Base-by-base conservation (phyloP, 768 basidiomycete genomes). In the Psilocybe cubensis region DNA sequence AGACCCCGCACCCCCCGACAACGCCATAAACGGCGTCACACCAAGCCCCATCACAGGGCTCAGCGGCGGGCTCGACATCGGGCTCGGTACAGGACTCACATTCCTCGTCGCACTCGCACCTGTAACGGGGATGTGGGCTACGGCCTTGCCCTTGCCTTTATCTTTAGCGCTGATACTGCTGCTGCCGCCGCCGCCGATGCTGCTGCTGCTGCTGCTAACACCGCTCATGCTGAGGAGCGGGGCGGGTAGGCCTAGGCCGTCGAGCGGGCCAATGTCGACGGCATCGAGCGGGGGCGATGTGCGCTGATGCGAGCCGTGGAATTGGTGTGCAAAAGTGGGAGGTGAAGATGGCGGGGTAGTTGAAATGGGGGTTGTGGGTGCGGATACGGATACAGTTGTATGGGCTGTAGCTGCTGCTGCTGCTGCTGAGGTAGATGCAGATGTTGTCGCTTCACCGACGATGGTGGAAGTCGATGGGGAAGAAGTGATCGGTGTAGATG, bases 201-300 rank as follows among this genome's bases (percentile, higher is more conserved):
- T n/a, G n/a, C n/a, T n/a, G n/a, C 12, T 5, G 45, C 23, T 12
- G 14, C 44, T n/a, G 41, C 35, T n/a, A 2, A 38, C 10, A 38
- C 1, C 3, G 35, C 14, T 2, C 35, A 38, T 1, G 35, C 25
- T 35, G 21, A 43, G 11, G 23, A 40, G 17, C 20, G 45, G 31
- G 14, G 42, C 57, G 0, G 56, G 58, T 41, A 65, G 48, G 3
- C 28, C 41, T 23, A 65, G 28, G 18, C 53, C 43, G 20, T 53
- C 52, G 14, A 65, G 46, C 12, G 61, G 61, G 2, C 65, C 65
- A 4, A 66, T 33, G 42, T 66, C 65, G 5, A 66, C 59, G 7
- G 62, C 65, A 24, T 63, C 65, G 7, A 66, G 58, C 21, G 65
- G 65, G 0, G 65, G 65, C 10, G 48, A 54, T 9, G 47, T 45